Evolutionary conservation across 495 filamentous ascomycete genomes (phyloP).

Genomic region (Annulohypoxylon stygium): DNA sequence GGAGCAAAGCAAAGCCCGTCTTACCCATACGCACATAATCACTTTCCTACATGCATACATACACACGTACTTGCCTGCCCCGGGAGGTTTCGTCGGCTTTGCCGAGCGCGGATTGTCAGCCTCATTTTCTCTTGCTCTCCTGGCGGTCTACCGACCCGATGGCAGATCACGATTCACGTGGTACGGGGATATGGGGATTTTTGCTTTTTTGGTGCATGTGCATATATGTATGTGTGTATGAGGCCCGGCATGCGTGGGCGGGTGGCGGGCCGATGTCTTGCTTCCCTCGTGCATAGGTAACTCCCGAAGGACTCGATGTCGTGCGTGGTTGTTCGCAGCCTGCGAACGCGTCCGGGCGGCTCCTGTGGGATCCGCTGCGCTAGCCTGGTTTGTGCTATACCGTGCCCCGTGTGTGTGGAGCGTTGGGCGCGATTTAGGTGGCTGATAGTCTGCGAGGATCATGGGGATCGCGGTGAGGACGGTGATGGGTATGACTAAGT

Average conservation of each 20-base stretch:
- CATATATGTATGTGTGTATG: not conserved
- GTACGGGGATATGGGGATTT: not conserved
- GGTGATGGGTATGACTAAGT: constrained; percentile 17
- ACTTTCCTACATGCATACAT: not conserved
- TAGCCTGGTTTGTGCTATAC: constrained; percentile 21
- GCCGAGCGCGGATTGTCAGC: not conserved
- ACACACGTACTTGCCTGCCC: not conserved
- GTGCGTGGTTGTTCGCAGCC: constrained; percentile 28
- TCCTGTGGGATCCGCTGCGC: constrained; percentile 19
- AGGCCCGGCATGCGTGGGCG: not conserved
- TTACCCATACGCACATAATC: no score
- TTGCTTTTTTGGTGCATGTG: not conserved
- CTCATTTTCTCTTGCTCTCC: not conserved
- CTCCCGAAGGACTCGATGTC: constrained; percentile 34
- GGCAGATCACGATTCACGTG: not conserved
- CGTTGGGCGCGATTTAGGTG: constrained; percentile 11
- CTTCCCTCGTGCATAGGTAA: constrained; percentile 1
- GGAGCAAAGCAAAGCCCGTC: not conserved
- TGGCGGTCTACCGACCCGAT: not conserved
- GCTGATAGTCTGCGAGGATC: not conserved
- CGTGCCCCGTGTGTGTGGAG: constrained; percentile 27
- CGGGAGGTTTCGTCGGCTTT: not conserved
- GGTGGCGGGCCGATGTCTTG: constrained; percentile 26
- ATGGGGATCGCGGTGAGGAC: not conserved
- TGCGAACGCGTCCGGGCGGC: not conserved